Base-by-base conservation (phyloP, 345 rosid species). In the Ceriops decandra region DNA sequence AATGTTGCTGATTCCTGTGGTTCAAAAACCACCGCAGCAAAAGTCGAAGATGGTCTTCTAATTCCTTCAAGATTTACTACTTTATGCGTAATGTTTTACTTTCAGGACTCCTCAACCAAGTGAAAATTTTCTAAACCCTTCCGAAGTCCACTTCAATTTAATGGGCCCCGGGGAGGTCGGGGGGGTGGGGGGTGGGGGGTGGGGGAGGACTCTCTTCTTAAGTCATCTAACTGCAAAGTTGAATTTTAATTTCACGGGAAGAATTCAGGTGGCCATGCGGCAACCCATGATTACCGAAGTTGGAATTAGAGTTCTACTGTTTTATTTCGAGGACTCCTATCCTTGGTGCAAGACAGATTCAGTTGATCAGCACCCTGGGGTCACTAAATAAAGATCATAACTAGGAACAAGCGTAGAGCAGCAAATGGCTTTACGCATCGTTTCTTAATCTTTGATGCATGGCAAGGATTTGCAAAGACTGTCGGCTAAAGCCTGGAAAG, bases 341-440 rank as follows among this genome's bases (percentile, higher is more conserved):
- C 99, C 99, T 33, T 93, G 96, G 98, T 82, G 87, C 86, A 90
- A 93, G 75, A 66, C 72, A 3, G 88, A 85, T 68, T 83, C 89
- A 1, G 76, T 84, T 24, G 71, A 82, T 67, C 74, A 76, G 52
- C 95, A 93, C 58, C 96, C 95, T 49, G 63, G 88, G 69, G 92
- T 95, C 66, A 87, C 91, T 22, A 91, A 72, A 81, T 28, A 28
- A 28, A 28, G 97, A 91, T 72, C 85, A 82, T 59, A 87, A 85
- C 63, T 93, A 97, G 98, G 88, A 86, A 77, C 96, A 93, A 75
- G 26, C 26, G 97, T 82, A 36, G 99, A 91, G 84, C 82, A 70
- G 53, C 88, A 71, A 51, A 56, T 91, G 64, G 81, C 68, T 59
- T 83, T 92, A 16, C 72, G 75, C 82, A 77, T 78, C 51, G 79